These are phyloP conservation scores for Dryas integrifolia DNA, from an alignment of 331 rosid species.

Conservation along the genomic window DNA sequence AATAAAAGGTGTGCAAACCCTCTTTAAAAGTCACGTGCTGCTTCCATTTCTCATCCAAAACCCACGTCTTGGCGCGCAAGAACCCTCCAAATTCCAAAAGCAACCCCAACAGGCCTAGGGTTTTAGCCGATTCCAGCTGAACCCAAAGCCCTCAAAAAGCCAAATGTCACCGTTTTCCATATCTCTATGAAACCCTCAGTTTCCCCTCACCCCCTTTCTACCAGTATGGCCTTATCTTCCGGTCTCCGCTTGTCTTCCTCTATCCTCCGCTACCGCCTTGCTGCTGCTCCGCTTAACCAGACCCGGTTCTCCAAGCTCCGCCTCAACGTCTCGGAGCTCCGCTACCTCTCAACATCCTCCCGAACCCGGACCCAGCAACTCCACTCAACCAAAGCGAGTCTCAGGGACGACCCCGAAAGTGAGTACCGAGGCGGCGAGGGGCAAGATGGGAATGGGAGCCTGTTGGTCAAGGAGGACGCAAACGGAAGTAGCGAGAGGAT, in stretches of 20 bases:
- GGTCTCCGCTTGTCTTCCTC: constrained; percentile 56
- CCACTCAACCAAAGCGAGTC: constrained; percentile 27
- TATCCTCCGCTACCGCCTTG: constrained; percentile 44
- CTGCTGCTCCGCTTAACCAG: constrained; percentile 28
- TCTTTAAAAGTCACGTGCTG: background rate
- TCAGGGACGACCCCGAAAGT: constrained; percentile 34
- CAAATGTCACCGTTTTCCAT: constrained; percentile 9
- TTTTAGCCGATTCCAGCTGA: background rate
- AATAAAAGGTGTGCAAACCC: no score
- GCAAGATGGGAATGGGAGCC: constrained; percentile 55
- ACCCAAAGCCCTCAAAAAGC: constrained; percentile 12
- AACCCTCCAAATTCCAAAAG: constrained; percentile 1
- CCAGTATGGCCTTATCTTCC: constrained; percentile 59
- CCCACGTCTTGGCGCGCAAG: constrained; percentile 34
- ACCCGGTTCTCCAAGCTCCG: constrained; percentile 32
- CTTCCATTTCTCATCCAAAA: background rate
- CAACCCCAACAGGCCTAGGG: background rate
- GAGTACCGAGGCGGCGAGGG: constrained; percentile 14
- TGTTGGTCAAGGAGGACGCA: constrained; percentile 43
- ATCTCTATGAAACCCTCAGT: constrained; percentile 9
- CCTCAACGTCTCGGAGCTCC: constrained; percentile 42
- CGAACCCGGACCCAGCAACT: background rate
- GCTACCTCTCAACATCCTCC: constrained; percentile 43
- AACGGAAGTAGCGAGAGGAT: constrained; percentile 44
- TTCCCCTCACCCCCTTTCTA: constrained; percentile 4